A percentile compares a stretch with the other conserved stretches of the same genome.
Conservation (phyloP, 1,284 basidiomycete species). For the Puccinia triticina region DNA sequence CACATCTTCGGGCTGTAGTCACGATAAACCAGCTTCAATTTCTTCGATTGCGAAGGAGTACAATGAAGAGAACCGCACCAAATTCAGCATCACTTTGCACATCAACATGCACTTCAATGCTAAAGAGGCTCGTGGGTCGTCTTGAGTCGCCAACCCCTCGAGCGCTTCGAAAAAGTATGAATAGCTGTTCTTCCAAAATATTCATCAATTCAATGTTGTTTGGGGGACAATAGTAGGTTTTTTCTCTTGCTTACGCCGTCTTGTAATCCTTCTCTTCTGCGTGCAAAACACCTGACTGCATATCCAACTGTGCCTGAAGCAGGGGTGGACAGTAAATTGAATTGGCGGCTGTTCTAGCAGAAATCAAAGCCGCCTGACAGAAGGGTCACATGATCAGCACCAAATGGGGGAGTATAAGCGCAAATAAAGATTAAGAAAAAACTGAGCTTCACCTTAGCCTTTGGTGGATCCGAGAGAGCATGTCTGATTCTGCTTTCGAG, state of each 20-base stretch:
- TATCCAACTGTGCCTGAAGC: conserved; percentile 87
- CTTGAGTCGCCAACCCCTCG: conserved; percentile 75
- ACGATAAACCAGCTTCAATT: conserved; percentile 7
- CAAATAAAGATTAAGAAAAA: neutral
- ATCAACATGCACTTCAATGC: conserved; percentile 97
- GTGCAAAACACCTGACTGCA: conserved; percentile 88
- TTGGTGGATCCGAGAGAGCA: conserved; percentile 85
- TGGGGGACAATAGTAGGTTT: neutral
- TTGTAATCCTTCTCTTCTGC: conserved; percentile 98
- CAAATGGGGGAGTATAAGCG: neutral
- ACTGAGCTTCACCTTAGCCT: conserved; percentile 73
- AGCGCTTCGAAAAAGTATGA: conserved; percentile 98
- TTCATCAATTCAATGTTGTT: conserved; percentile 3
- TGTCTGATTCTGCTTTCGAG: conserved; percentile 89
- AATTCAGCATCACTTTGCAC: conserved; percentile 96
- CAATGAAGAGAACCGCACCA: conserved; percentile 66
- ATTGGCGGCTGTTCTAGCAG: conserved; percentile 90
- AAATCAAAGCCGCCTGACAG: conserved; percentile 81
- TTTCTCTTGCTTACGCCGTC: conserved; percentile 67
- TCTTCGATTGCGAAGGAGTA: neutral
- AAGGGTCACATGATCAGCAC: neutral
- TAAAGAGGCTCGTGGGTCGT: conserved; percentile 69
- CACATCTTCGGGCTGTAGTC: conserved; percentile 82
- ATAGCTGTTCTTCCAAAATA: conserved; percentile 63
- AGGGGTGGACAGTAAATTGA: conserved; percentile 95